Conservation (phyloP, 139 green algal species). For the Coelastrella sp. region DNA sequence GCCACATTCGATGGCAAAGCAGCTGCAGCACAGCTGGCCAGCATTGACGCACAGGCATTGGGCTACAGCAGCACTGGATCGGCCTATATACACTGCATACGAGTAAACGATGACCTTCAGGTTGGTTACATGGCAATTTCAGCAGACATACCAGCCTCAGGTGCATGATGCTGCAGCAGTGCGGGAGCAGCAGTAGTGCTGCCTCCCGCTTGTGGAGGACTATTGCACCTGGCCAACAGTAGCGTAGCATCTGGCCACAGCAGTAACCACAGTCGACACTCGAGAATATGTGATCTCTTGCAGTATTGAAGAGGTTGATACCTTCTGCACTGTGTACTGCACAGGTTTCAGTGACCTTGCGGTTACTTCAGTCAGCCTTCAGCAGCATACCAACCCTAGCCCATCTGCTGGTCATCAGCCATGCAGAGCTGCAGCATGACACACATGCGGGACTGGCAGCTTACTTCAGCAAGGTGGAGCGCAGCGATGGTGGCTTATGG, state of each 20-base stretch:
- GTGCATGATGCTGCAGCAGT: too few species aligned
- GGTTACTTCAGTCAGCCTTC: conserved; percentile 53
- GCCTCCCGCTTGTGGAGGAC: too few species aligned
- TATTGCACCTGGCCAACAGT: too few species aligned
- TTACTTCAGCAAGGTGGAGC: conserved; percentile 9
- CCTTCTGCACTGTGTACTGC: background rate
- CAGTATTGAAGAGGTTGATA: too few species aligned
- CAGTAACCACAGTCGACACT: too few species aligned
- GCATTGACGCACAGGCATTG: background rate
- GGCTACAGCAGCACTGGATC: conserved; percentile 8
- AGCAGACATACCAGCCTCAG: too few species aligned
- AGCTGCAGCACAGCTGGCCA: background rate
- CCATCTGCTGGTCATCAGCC: conserved; percentile 50
- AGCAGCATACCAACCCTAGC: conserved; percentile 29
- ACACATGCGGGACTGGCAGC: conserved; percentile 39
- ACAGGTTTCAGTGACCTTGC: conserved; percentile 24
- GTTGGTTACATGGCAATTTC: background rate
- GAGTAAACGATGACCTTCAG: conserved; percentile 1
- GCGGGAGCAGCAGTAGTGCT: too few species aligned
- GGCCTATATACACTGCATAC: conserved; percentile 6
- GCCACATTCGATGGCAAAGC: background rate
- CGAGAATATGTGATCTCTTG: too few species aligned
- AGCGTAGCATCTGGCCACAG: too few species aligned
- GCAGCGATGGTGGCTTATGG: conserved; percentile 17
- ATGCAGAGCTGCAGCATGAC: conserved; percentile 35